Evolutionary conservation across 179 eudicot species (phyloP).

Genomic region (Beta macrorhiza): DNA sequence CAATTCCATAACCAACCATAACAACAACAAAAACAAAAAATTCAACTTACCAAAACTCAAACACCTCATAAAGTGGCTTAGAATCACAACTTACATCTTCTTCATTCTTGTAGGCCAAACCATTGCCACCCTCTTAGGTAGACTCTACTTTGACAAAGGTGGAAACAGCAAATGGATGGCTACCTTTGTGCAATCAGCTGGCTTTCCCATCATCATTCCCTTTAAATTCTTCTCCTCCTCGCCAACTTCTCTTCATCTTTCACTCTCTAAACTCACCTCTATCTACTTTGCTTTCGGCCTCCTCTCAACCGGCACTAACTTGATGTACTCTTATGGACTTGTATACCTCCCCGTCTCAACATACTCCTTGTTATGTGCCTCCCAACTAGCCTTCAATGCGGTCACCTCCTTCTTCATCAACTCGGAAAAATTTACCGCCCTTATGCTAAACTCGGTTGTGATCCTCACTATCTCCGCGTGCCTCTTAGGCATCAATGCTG

Average conservation of each 20-base stretch:
- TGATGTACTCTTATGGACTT: slow-evolving; percentile 65
- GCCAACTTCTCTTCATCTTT: neutral
- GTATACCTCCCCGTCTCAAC: slow-evolving; percentile 67
- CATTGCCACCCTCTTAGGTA: slow-evolving; percentile 49
- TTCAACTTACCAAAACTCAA: slow-evolving; percentile 19
- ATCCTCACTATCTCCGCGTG: slow-evolving; percentile 63
- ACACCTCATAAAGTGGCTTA: slow-evolving; percentile 39
- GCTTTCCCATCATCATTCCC: slow-evolving; percentile 58
- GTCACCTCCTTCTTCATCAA: slow-evolving; percentile 63
- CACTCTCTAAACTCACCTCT: slow-evolving; percentile 28
- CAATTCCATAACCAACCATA: neutral
- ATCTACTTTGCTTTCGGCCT: slow-evolving; percentile 50
- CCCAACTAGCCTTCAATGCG: slow-evolving; percentile 65
- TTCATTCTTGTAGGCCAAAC: slow-evolving; percentile 54
- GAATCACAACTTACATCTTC: slow-evolving; percentile 36
- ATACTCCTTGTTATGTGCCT: slow-evolving; percentile 59
- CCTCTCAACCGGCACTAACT: slow-evolving; percentile 34
- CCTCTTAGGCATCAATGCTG: slow-evolving; percentile 44
- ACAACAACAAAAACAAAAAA: neutral
- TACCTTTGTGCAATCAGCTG: slow-evolving; percentile 54
- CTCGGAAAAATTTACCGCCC: slow-evolving; percentile 54
- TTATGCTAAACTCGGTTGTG: slow-evolving; percentile 51
- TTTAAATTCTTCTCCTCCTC: slow-evolving; percentile 23
- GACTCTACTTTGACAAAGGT: slow-evolving; percentile 61
- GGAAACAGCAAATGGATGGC: slow-evolving; percentile 58